phyloP scores from a whole-genome alignment of 345 rosid species.

The Melastoma malabathricum region DNA sequence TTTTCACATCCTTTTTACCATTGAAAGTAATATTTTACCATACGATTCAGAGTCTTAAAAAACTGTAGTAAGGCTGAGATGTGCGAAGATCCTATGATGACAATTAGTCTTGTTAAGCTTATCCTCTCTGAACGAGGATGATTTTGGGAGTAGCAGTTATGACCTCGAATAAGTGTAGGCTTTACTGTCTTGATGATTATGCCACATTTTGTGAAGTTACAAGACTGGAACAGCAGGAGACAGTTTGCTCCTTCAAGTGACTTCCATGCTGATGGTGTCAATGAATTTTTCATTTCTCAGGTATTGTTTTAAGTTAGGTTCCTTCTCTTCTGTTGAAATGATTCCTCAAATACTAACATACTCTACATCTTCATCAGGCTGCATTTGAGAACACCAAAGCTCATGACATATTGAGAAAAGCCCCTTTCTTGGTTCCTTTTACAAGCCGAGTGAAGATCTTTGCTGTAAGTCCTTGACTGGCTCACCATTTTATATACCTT shows the following conservation, averaged over 20 bases:
- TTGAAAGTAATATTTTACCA: background rate
- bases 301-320: conserved; percentile 23
- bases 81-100: too few species aligned
- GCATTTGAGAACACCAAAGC: conserved; percentile 74
- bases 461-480: conserved; percentile 44
- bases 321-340: background rate
- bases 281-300: conserved; percentile 89
- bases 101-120: too few species aligned
- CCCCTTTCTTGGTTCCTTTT: conserved; percentile 94
- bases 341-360: conserved; percentile 3
- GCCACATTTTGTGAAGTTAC: conserved; percentile 43
- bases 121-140: too few species aligned
- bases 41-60: too few species aligned
- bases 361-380: conserved; percentile 42
- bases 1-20: background rate
- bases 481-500: background rate
- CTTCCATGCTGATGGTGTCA: conserved; percentile 87
- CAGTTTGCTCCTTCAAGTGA: conserved; percentile 66
- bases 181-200: background rate
- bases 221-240: conserved; percentile 92
- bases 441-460: conserved; percentile 92
- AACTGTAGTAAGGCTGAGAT: background rate
- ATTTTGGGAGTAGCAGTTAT: too few species aligned
- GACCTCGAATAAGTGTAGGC: too few species aligned
- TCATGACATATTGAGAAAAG: conserved; percentile 80